These are phyloP conservation scores for Botrytis fragariae DNA, from an alignment of 2,329 filamentous ascomycete genomes.

Conservation along the genomic window DNA sequence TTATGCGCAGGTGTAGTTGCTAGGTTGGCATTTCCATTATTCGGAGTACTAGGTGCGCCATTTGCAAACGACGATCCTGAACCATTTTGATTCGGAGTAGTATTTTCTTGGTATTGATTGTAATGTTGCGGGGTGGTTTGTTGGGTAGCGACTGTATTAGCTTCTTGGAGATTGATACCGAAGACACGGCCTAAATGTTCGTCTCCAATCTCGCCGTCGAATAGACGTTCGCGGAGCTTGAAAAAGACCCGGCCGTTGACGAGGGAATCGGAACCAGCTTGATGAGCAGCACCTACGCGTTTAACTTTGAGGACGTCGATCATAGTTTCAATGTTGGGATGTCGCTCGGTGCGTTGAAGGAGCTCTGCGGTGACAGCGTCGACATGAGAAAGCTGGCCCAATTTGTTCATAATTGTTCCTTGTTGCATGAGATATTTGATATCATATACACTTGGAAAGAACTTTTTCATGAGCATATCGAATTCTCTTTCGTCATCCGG, in stretches of 20 bases:
- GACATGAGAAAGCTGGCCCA: conserved; percentile 59
- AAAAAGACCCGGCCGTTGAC: conserved; percentile 95
- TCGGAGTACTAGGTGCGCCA: conserved; percentile 62
- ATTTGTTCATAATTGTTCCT: conserved; percentile 68
- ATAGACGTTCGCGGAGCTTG: conserved; percentile 84
- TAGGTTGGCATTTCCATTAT: conserved; percentile 60
- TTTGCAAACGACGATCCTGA: conserved; percentile 44
- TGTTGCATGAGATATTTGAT: conserved; percentile 97
- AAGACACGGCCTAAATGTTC: conserved; percentile 90
- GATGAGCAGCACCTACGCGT: conserved; percentile 82
- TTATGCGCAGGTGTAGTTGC: conserved; percentile 51
- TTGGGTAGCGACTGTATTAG: conserved; percentile 42
- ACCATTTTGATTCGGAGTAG: conserved; percentile 55
- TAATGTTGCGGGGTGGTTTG: conserved; percentile 44
- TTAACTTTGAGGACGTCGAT: conserved; percentile 91
- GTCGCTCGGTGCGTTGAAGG: conserved; percentile 80
- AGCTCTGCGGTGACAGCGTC: conserved; percentile 69
- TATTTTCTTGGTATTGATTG: conserved; percentile 44
- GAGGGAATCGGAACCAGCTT: conserved; percentile 89
- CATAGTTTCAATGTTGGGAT: conserved; percentile 89
- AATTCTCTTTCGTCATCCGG: conserved; percentile 90
- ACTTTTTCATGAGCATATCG: conserved; percentile 81
- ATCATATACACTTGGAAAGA: conserved; percentile 91
- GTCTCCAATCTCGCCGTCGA: conserved; percentile 74
- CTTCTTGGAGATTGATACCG: conserved; percentile 75